These are phyloP conservation scores for Fusarium piperis DNA, from an alignment of 2,329 filamentous ascomycete species.

Conservation along the genomic window DNA sequence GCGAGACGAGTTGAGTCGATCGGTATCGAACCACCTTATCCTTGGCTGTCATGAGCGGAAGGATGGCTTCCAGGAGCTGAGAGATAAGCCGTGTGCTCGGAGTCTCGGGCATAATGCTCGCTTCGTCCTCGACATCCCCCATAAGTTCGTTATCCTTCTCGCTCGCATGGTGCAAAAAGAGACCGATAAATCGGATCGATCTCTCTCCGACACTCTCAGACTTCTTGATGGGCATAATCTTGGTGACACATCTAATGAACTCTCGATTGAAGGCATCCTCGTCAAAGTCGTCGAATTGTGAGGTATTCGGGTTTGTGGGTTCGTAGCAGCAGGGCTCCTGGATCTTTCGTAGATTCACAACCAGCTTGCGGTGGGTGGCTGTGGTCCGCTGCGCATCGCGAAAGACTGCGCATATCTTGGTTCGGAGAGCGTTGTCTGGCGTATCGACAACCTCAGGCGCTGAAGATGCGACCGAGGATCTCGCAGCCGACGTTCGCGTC, in stretches of 20 bases:
- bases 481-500: constrained; percentile 56
- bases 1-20: constrained; percentile 87
- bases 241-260: constrained; percentile 81
- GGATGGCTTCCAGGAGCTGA: constrained; percentile 75
- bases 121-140: constrained; percentile 72
- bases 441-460: constrained; percentile 81
- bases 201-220: constrained; percentile 88
- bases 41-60: constrained; percentile 83
- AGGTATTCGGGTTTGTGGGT: constrained; percentile 62
- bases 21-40: constrained; percentile 94
- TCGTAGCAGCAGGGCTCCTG: constrained; percentile 86
- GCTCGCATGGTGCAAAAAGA: constrained; percentile 80
- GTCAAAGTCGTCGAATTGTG: constrained; percentile 72
- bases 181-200: constrained; percentile 84
- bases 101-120: constrained; percentile 79
- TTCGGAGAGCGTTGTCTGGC: constrained; percentile 74
- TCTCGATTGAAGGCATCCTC: constrained; percentile 90
- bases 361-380: constrained; percentile 88
- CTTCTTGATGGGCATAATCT: constrained; percentile 90
- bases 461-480: constrained; percentile 58
- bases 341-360: constrained; percentile 86
- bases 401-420: constrained; percentile 77
- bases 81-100: constrained; percentile 83
- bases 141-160: constrained; percentile 77
- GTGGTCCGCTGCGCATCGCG: constrained; percentile 88